Base-by-base conservation (phyloP, 768 basidiomycete genomes). In the Mycena galopus region DNA sequence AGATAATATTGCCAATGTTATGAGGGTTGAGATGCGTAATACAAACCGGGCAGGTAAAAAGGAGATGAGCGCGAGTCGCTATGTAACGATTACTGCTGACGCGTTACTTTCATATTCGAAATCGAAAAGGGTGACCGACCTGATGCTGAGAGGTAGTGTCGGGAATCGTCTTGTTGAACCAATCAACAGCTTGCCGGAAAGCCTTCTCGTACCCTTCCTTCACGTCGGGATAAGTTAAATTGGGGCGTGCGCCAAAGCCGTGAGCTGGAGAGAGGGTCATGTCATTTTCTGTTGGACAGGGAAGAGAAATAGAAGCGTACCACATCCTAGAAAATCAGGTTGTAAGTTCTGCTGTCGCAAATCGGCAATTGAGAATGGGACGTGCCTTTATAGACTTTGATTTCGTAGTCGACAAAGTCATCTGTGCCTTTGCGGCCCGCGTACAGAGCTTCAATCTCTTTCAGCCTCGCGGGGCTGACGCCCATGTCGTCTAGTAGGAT, bases 161-260 rank as follows among this genome's bases (percentile, higher is more conserved):
- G n/a, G 80, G 74, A 33, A 84, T 60, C 7, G 82, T 84, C 73
- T 86, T 88, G 29, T 82, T 79, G 73, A 88, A 88, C 88, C 87
- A 88, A 25, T 78, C 77, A 21, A 84, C 82, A 4, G 82, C 82
- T 67, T 88, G 84, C 33, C 84, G 78, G 10, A 86, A 82, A 0
- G 86, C 83, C 10, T 80, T 80, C 73, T 88, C 85, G 51, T 82
- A 84, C 0, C 81, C 86, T 55, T 81, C 81, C 68, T 84, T 86
- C 59, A 85, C 81, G 12, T 82, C 85, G 6, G 83, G 79, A 25
- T 82, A 68, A 4, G 76, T 77, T 17, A 85, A 61, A 51, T 86
- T 83, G 4, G 87, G 88, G 14, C 85, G 81, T 14, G 81, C 79
- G 27, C 83, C 86, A 68, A 87, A 88, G 10, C 88, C 87, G 69